Percentiles rank a stretch among this genome's conserved stretches.
Evolutionary conservation across 1,284 basidiomycete genomes (phyloP).

Genomic region (Melampsora americana): DNA sequence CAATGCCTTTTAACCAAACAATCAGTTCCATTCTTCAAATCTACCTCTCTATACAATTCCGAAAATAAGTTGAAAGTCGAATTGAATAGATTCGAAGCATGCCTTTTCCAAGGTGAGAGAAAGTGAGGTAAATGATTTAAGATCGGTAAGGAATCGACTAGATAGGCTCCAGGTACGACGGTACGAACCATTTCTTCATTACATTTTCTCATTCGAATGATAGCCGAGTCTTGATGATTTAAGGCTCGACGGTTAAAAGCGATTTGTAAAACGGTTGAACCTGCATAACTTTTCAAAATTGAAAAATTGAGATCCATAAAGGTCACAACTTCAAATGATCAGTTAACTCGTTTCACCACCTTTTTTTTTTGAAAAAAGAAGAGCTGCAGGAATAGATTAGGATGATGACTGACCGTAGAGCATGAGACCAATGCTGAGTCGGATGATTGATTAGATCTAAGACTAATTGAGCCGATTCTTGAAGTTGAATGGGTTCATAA

Average conservation of each 20-base stretch:
- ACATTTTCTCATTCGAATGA: constrained; percentile 49
- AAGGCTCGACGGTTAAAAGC: constrained; percentile 51
- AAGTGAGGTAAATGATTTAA: constrained; percentile 48
- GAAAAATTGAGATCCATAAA: background rate
- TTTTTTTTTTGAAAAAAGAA: background rate
- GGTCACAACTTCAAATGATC: background rate
- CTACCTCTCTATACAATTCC: constrained; percentile 47
- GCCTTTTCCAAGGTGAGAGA: constrained; percentile 50
- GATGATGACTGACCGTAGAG: constrained; percentile 45
- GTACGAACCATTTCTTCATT: constrained; percentile 50
- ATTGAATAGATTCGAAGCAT: constrained; percentile 45
- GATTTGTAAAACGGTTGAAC: constrained; percentile 52
- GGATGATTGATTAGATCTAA: constrained; percentile 49
- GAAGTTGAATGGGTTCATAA: constrained; percentile 50
- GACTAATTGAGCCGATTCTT: constrained; percentile 49
- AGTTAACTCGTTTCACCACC: too few species aligned
- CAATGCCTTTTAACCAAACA: constrained; percentile 51
- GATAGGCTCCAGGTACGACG: constrained; percentile 50
- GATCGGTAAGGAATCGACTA: constrained; percentile 51
- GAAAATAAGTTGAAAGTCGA: constrained; percentile 49
- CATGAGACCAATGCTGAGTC: constrained; percentile 49
- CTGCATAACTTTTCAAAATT: constrained; percentile 48
- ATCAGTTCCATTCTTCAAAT: constrained; percentile 45
- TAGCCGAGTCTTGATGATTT: constrained; percentile 48
- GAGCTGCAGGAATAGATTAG: background rate